Evolutionary conservation across 2,329 filamentous ascomycete species (phyloP).

Genomic region (Penicillium capsulatum): DNA sequence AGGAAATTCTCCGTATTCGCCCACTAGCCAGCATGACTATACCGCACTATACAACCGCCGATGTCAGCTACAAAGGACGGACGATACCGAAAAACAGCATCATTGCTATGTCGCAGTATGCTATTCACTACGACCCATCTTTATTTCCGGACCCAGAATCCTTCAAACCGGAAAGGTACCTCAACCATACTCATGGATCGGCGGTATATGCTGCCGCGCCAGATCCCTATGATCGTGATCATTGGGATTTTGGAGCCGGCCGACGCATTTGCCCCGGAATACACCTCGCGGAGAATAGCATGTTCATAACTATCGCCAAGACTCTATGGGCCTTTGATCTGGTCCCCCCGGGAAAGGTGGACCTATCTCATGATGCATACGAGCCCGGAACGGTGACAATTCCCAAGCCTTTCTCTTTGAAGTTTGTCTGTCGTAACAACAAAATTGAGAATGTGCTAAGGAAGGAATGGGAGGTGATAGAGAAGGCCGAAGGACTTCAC

Average conservation of each 20-base stretch:
- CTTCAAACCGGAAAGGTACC: slow-evolving; percentile 8
- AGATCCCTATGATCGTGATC: slow-evolving; percentile 4
- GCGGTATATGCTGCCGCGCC: slow-evolving; percentile 2
- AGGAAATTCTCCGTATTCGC: slow-evolving; percentile 5
- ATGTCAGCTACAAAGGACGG: slow-evolving; percentile 2
- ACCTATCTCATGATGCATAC: slow-evolving; percentile 1
- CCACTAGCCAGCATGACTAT: slow-evolving; percentile 1
- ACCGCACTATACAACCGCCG: slow-evolving; percentile 1
- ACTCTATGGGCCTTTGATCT: slow-evolving; percentile 9
- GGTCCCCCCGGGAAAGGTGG: not conserved
- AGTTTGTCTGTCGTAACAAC: not conserved
- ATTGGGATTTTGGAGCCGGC: slow-evolving; percentile 7
- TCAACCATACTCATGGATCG: not conserved
- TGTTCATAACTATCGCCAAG: slow-evolving; percentile 3
- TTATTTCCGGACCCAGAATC: slow-evolving; percentile 1
- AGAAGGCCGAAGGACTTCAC: too few relatives aligned
- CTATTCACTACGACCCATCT: slow-evolving; percentile 5
- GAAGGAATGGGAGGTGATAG: too few relatives aligned
- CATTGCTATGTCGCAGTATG: not conserved
- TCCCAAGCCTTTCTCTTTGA: slow-evolving; percentile 1
- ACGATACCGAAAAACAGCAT: slow-evolving; percentile 1
- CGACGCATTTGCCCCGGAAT: slow-evolving; percentile 5
- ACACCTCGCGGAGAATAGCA: slow-evolving; percentile 3
- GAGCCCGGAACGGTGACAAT: slow-evolving; percentile 1
- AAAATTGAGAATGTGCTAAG: not conserved